Percentiles rank a stretch among this genome's conserved stretches.
phyloP scores from a whole-genome alignment of 768 basidiomycete genomes.

The Pisolithus marmoratus region DNA sequence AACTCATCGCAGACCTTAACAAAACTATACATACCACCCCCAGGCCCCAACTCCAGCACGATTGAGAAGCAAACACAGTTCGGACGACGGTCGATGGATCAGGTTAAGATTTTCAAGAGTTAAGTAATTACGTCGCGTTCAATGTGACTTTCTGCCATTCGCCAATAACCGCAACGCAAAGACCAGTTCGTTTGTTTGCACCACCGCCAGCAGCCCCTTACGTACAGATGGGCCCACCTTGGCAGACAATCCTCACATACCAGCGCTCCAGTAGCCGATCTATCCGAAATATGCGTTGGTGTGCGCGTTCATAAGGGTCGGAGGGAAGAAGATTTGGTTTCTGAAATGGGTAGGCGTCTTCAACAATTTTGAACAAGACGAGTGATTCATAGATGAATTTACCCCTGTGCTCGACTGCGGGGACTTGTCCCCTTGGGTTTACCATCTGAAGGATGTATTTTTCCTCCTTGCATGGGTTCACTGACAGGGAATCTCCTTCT shows the following conservation, averaged over 20 bases:
- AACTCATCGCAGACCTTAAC: too few species aligned
- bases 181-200: conserved; percentile 49
- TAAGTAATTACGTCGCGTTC: too few species aligned
- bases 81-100: too few species aligned
- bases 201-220: not conserved
- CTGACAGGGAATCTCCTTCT: conserved; percentile 66
- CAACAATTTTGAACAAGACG: conserved; percentile 60
- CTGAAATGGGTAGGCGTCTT: conserved; percentile 44
- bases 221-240: conserved; percentile 53
- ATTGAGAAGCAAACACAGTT: too few species aligned
- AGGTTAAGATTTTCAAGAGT: too few species aligned
- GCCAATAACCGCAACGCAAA: conserved; percentile 48
- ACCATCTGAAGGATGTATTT: conserved; percentile 50
- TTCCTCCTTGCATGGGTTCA: conserved; percentile 69
- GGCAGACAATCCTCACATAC: too few species aligned
- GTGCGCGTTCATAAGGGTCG: conserved; percentile 47
- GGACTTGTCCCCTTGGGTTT: conserved; percentile 69
- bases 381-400: conserved; percentile 61
- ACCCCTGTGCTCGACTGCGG: conserved; percentile 45
- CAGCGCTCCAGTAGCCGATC: too few species aligned
- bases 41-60: too few species aligned
- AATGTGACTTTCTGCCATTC: conserved; percentile 72
- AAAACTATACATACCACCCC: too few species aligned
- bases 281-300: conserved; percentile 51
- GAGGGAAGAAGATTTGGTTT: conserved; percentile 45